Evolutionary conservation across 805 yeast genomes (phyloP).

Genomic region (Wickerhamomyces xylosicus): DNA sequence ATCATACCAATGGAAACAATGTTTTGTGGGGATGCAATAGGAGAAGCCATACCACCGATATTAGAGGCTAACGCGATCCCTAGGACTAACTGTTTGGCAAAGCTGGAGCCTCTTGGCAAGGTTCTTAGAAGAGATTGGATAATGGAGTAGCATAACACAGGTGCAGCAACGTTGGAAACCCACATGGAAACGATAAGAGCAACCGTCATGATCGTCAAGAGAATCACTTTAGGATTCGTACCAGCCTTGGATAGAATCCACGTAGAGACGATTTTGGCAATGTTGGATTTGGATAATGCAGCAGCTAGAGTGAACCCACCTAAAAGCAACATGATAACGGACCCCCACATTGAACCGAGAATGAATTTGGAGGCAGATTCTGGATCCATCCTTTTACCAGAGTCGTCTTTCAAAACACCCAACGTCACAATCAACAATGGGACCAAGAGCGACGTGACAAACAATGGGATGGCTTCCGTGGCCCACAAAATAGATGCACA

Average conservation of each 20-base stretch:
- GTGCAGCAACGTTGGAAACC: constrained; percentile 97
- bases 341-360: constrained; percentile 87
- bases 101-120: constrained; percentile 65
- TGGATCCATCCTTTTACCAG: constrained; percentile 46
- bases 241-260: constrained; percentile 77
- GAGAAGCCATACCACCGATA: constrained; percentile 95
- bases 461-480: constrained; percentile 85
- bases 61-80: constrained; percentile 93
- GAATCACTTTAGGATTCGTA: constrained; percentile 67
- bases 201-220: constrained; percentile 76
- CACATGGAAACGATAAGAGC: constrained; percentile 86
- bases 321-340: constrained; percentile 77
- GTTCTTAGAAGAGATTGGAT: constrained; percentile 85
- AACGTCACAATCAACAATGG: constrained; percentile 74
- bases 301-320: constrained; percentile 97
- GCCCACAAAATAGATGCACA: constrained; percentile 91
- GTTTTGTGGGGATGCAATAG: constrained; percentile 95
- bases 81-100: constrained; percentile 73
- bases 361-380: constrained; percentile 66
- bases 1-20: constrained; percentile 82
- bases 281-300: constrained; percentile 81
- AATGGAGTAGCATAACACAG: constrained; percentile 84
- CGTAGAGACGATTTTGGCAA: constrained; percentile 81
- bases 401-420: constrained; percentile 53
- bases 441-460: constrained; percentile 75